Base-by-base conservation (phyloP, 768 basidiomycete species). In the Hebeloma cylindrosporum region DNA sequence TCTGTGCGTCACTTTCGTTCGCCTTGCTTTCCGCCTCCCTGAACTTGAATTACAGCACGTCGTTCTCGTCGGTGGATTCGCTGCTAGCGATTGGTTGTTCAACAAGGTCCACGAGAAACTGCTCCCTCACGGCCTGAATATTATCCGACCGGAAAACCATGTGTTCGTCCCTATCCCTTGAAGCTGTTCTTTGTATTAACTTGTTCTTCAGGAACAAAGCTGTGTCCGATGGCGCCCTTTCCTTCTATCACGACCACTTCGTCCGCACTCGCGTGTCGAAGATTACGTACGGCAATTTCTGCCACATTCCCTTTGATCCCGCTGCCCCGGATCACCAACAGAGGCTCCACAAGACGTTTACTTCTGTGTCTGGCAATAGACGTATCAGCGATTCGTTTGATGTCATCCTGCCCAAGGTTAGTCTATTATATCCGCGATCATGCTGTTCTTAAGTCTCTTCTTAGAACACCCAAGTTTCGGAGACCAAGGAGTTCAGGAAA, bases 51-150 rank as follows among this genome's bases (percentile, higher is more conserved):
- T 43, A 26, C 29, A 74, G 73, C 64, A 67, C 18, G 66, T 74
- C 18, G 65, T 75, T 23, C 69, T 83, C 1, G 79, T 82, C 3
- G 80, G 80, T 17, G 80, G 79, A 0, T 82, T 81, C 55, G 73
- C 77, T 10, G 77, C 78, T 1, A 80, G 73, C 45, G 74, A 79
- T 39, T 81, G 74, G 68, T 54, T 82, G n/a, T 76, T 69, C 52
- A 57, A 61, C 2, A 63, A 65, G 36, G 68, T 82, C 2, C 69
- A 69, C 29, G 60, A 55, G 39, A 53, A 62, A 4, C 60, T 82
- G 7, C 62, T 62, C 4, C 51, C 62, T 1, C 53, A 66, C 0
- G 68, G 70, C n/a, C 54, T 78, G 33, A 64, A 59, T 23, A 58
- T 81, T 13, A 67, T 71, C 39, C 67, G 77, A 6, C 80, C 79